These are phyloP conservation scores for Colletotrichum siamense DNA, from an alignment of 2,329 filamentous ascomycete species.

Conservation along the genomic window DNA sequence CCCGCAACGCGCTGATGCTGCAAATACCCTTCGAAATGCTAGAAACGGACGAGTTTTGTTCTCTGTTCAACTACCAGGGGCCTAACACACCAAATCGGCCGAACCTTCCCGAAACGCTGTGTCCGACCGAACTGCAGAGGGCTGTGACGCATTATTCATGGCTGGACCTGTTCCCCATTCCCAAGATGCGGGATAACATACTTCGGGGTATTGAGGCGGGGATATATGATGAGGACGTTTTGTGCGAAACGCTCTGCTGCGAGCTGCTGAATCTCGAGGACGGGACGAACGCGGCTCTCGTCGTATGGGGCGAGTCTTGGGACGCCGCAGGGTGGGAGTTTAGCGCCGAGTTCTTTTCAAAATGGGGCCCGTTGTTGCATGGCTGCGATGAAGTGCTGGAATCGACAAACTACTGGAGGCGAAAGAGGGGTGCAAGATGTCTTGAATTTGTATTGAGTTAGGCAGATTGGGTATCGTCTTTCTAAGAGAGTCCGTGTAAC, in stretches of 20 bases:
- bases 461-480: background rate
- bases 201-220: constrained; percentile 2
- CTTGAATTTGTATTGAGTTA: background rate
- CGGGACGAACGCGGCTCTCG: background rate
- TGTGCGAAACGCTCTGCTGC: background rate
- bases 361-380: background rate
- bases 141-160: constrained; percentile 33
- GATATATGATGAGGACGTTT: background rate
- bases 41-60: background rate
- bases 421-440: background rate
- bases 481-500: constrained; percentile 31
- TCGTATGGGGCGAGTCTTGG: constrained; percentile 50
- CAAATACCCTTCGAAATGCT: background rate
- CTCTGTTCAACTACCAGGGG: background rate
- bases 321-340: constrained; percentile 52
- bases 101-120: constrained; percentile 17
- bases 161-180: constrained; percentile 35
- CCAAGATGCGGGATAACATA: constrained; percentile 31
- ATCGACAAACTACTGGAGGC: background rate
- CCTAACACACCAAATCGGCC: background rate
- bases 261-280: background rate
- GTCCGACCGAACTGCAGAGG: constrained; percentile 31
- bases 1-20: background rate
- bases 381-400: background rate
- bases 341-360: constrained; percentile 26